Base-by-base conservation (phyloP, 2,329 filamentous ascomycete genomes). In the Stemphylium beticola region DNA sequence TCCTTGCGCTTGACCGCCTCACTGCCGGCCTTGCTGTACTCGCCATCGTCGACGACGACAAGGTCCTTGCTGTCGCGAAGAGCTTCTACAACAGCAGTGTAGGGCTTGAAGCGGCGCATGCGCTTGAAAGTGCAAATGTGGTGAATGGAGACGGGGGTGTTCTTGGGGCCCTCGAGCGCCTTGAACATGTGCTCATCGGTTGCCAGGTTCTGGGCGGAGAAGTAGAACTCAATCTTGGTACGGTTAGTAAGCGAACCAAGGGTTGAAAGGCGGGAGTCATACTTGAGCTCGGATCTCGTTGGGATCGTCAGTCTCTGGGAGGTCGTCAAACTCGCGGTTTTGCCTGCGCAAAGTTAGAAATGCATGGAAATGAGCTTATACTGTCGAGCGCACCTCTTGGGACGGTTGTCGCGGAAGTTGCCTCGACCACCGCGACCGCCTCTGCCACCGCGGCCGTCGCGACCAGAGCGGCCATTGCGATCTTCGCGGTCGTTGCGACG, bases 91-190 rank as follows among this genome's bases (percentile, higher is more conserved):
- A 99, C 85, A 52, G 90, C 88, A 51, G 85, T 87, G 80, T 92
- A 93, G 37, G 92, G 91, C 78, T 95, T 87, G 85, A 98, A 99
- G 68, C 88, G 90, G 64, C 87, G 89, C 96, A 99, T 99, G 75
- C 96, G 92, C 80, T 93, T 93, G 84, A 99, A 99, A 46, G 81
- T 87, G 82, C 88, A 86, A 63, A 99, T 86, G 58, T 87, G 84
- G 69, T 87, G 87, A 64, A 99, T 82, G 18, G 87, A 81, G 33
- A 99, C 87, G 38, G 93, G 84, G 75, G 90, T 89, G 82, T 97
- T 96, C 69, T 89, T 83, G 61, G 85, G 81, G 53, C 93, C 93
- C 34, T 87, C 89, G 50, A 91, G 90, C 69, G 87, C 82, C 60
- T 86, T 82, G 81, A 92, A 90, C 65, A 99, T 84, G 80, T 91